Evolutionary conservation across 352 stramenopile species (phyloP).

Genomic region (Globisporangium uncinulatum): DNA sequence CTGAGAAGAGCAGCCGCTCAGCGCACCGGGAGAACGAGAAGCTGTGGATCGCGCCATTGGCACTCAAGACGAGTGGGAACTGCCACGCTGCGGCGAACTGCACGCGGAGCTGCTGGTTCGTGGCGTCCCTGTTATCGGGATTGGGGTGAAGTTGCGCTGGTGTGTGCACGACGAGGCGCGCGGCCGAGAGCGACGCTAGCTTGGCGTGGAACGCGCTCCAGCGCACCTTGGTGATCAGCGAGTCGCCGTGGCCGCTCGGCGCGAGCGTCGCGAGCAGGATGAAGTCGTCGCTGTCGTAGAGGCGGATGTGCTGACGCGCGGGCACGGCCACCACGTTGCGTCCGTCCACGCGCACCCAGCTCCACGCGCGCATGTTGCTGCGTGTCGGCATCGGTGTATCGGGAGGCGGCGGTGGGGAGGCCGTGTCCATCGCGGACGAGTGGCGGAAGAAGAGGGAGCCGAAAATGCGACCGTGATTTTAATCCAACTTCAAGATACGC

Average conservation of each 20-base stretch:
- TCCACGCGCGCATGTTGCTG: conserved; percentile 53
- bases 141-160: conserved; percentile 20
- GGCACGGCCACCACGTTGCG: conserved; percentile 77
- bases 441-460: too few relatives aligned
- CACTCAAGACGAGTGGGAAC: conserved; percentile 24
- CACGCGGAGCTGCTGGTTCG: conserved; percentile 14
- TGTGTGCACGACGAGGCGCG: conserved; percentile 60
- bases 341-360: conserved; percentile 76
- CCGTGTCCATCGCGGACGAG: background rate
- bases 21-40: conserved; percentile 65
- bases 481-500: too few relatives aligned
- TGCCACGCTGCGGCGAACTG: conserved; percentile 42
- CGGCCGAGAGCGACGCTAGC: conserved; percentile 62
- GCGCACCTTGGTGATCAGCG: conserved; percentile 49
- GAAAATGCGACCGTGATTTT: too few relatives aligned
- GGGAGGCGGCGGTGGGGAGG: too few relatives aligned
- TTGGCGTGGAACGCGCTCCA: conserved; percentile 77
- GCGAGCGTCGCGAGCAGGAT: conserved; percentile 62
- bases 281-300: conserved; percentile 84
- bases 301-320: conserved; percentile 55
- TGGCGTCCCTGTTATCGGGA: background rate
- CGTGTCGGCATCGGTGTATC: background rate
- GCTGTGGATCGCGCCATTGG: conserved; percentile 23
- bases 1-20: conserved; percentile 52
- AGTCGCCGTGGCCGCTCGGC: conserved; percentile 43